Base-by-base conservation (phyloP, 2,329 filamentous ascomycete species). In the Hansfordia pulvinata region DNA sequence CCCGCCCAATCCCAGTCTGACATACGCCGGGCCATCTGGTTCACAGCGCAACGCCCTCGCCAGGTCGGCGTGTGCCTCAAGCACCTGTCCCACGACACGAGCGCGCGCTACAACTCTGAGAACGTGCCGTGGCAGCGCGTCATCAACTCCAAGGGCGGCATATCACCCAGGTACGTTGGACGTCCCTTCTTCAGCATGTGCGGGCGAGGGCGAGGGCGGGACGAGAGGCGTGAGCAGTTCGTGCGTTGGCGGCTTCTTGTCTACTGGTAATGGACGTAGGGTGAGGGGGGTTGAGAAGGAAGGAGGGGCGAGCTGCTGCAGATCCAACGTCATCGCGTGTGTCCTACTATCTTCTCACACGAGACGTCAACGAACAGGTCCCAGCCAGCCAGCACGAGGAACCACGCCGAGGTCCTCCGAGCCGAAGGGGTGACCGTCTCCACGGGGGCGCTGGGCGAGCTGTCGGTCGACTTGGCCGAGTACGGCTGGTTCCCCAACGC, bases 61-160 rank as follows among this genome's bases (percentile, higher is more conserved):
- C 88, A 96, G 54, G 86, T 96, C 6, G 88, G 88, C 28, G 64
- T 90, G 24, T 92, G 81, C 50, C 68, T 96, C 15, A 94, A 93
- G 50, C 77, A 93, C 47, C 71, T 96, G 9, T 70, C 85, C 2
- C 44, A 55, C 6, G 61, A 69, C 30, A 41, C 58, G 0, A 49
- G 56, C 0, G 37, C 47, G 29, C 61, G 53, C 30, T 92, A 78
- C 55, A 77, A 93, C 49, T 61, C 67, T 32, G 61, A 59, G 14
- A 94, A 78, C 37, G 88, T 96, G 4, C 88, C 88, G 0, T 96
- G 88, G 88, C 88, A 96, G 58, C 64, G 90, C 31, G 82, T 96
- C 32, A 79, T 96, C 47, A 93, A 88, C 50, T 60, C 82, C 10
- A 88, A 81, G 52, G 86, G 88, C 13, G 61, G 72, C 32, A 92